phyloP scores from a whole-genome alignment of 2,329 filamentous ascomycete species.

The Aspergillus texensis region DNA sequence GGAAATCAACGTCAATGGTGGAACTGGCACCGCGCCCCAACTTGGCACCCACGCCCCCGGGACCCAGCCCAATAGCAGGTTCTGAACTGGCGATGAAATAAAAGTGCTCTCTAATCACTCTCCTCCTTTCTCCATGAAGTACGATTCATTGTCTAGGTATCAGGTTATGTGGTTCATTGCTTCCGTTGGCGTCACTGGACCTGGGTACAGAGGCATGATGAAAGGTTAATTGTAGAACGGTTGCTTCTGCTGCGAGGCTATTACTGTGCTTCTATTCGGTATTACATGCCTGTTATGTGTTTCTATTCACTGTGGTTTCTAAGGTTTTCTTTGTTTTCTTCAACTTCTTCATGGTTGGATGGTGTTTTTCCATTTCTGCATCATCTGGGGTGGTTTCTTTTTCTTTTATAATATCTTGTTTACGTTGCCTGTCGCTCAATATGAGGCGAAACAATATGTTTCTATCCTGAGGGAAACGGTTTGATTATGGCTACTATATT shows the following conservation, averaged over 20 bases:
- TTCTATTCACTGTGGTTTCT: background rate
- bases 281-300: slow-evolving; percentile 7
- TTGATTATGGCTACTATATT: background rate
- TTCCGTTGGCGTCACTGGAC: slow-evolving; percentile 6
- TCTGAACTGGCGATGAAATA: slow-evolving; percentile 35
- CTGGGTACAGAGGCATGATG: slow-evolving; percentile 5
- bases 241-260: slow-evolving; percentile 6
- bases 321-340: background rate
- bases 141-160: background rate
- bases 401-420: slow-evolving; percentile 2
- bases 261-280: slow-evolving; percentile 2
- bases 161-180: background rate
- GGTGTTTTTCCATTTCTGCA: slow-evolving; percentile 9
- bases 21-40: slow-evolving; percentile 34
- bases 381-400: slow-evolving; percentile 7
- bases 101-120: slow-evolving; percentile 5
- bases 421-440: background rate
- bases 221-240: slow-evolving; percentile 9
- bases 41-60: slow-evolving; percentile 24
- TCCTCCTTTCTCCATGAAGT: background rate
- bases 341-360: slow-evolving; percentile 5
- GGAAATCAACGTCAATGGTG: slow-evolving; percentile 31
- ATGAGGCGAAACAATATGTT: background rate
- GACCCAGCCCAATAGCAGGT: slow-evolving; percentile 26
- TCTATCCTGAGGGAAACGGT: background rate